phyloP scores from a whole-genome alignment of 441 rosid genomes.

The Erodium moschatum region DNA sequence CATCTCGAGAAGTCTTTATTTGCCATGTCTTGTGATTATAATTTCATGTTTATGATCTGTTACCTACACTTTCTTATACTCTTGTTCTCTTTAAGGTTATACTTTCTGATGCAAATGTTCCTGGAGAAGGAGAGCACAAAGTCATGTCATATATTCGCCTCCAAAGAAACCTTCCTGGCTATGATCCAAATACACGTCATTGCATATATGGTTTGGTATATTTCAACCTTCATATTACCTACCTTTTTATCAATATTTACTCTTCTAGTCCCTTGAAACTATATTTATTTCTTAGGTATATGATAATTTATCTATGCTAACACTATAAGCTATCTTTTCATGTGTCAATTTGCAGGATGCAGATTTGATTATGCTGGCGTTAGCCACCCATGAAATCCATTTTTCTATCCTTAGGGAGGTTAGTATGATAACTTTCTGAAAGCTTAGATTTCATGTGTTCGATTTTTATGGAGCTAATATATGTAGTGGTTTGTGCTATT shows the following conservation, averaged over 20 bases:
- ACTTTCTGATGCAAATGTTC: constrained; percentile 96
- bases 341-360: constrained; percentile 59
- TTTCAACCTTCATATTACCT: constrained; percentile 22
- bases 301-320: constrained; percentile 19
- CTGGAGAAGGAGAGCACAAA: constrained; percentile 99
- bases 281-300: constrained; percentile 15
- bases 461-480: neutral
- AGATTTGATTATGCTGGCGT: constrained; percentile 87
- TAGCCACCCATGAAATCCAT: constrained; percentile 95
- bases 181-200: constrained; percentile 82
- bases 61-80: constrained; percentile 22
- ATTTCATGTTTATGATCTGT: neutral
- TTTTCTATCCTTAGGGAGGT: constrained; percentile 98
- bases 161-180: constrained; percentile 88
- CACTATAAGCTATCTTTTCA: constrained; percentile 19
- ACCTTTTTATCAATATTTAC: neutral
- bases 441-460: neutral
- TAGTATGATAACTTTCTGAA: constrained; percentile 13
- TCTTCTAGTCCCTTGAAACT: neutral
- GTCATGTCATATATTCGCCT: constrained; percentile 88
- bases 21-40: neutral
- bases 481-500: neutral
- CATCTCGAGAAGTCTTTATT: neutral
- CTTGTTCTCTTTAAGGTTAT: constrained; percentile 54
- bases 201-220: constrained; percentile 92